Evolutionary conservation across 305 asterid species (phyloP).

Genomic region (Fraxinus sp.): DNA sequence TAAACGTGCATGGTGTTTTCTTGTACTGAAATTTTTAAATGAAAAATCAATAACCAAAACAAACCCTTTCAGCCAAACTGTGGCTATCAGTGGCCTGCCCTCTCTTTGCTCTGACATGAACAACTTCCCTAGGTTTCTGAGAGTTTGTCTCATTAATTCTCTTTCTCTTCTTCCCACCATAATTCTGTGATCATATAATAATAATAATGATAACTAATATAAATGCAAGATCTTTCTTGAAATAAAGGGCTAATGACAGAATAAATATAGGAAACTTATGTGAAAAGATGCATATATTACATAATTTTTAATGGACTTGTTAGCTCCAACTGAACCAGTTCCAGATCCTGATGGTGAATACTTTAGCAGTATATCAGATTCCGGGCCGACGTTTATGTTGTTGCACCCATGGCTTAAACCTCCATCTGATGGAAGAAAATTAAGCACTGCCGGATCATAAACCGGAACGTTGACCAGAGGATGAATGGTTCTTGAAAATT

Average conservation of each 20-base stretch:
- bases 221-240: neutral
- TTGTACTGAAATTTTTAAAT: neutral
- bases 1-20: neutral
- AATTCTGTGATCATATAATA: slow-evolving; percentile 32
- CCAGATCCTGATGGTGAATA: slow-evolving; percentile 39
- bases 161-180: slow-evolving; percentile 65
- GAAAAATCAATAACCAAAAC: neutral
- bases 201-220: too few relatives aligned
- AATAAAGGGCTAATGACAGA: neutral
- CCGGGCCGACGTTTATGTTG: slow-evolving; percentile 26
- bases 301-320: slow-evolving; percentile 30
- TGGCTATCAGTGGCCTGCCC: slow-evolving; percentile 99
- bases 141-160: slow-evolving; percentile 39
- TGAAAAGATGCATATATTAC: neutral
- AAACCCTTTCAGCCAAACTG: slow-evolving; percentile 95
- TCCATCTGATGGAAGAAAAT: slow-evolving; percentile 27
- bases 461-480: slow-evolving; percentile 1
- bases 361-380: slow-evolving; percentile 33
- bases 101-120: slow-evolving; percentile 97
- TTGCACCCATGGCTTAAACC: slow-evolving; percentile 28
- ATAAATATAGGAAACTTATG: neutral
- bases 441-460: slow-evolving; percentile 28
- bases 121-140: slow-evolving; percentile 76
- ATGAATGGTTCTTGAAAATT: slow-evolving; percentile 24
- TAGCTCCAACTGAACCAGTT: slow-evolving; percentile 29